phyloP scores from a whole-genome alignment of 2,329 filamentous ascomycete genomes.

The Sporothrix variecibatus region DNA sequence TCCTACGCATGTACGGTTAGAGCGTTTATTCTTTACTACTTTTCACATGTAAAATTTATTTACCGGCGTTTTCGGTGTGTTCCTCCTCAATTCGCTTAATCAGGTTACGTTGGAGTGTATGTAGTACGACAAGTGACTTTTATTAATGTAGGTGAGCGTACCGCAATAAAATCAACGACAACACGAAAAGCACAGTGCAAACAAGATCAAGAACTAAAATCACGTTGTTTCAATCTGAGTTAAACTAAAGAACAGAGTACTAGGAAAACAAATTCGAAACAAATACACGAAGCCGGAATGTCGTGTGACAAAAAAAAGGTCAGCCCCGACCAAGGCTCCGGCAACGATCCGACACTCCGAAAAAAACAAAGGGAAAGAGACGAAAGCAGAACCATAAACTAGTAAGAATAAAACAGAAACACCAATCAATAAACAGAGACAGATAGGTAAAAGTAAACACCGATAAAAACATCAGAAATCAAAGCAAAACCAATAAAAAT shows the following conservation, averaged over 20 bases:
- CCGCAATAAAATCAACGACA: too few species aligned
- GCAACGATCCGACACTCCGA: neutral
- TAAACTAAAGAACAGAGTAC: neutral
- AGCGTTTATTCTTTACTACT: neutral
- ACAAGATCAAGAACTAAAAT: neutral
- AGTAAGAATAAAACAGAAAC: neutral
- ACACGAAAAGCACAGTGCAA: neutral
- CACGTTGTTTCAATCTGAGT: slow-evolving; percentile 2
- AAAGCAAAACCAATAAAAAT: neutral
- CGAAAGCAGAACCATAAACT: neutral
- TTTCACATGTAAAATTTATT: neutral
- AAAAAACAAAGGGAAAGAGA: neutral
- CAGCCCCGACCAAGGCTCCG: slow-evolving; percentile 1
- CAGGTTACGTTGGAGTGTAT: neutral
- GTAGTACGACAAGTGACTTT: neutral
- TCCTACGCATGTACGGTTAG: slow-evolving; percentile 6
- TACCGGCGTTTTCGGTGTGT: neutral
- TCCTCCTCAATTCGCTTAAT: too few species aligned
- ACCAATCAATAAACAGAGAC: neutral
- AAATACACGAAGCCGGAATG: neutral
- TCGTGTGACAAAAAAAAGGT: neutral
- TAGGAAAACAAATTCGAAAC: neutral
- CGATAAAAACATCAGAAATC: neutral
- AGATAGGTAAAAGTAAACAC: neutral
- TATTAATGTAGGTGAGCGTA: too few species aligned